Evolutionary conservation across 2,329 filamentous ascomycete species (phyloP).

Genomic region (Fusarium tupiense): DNA sequence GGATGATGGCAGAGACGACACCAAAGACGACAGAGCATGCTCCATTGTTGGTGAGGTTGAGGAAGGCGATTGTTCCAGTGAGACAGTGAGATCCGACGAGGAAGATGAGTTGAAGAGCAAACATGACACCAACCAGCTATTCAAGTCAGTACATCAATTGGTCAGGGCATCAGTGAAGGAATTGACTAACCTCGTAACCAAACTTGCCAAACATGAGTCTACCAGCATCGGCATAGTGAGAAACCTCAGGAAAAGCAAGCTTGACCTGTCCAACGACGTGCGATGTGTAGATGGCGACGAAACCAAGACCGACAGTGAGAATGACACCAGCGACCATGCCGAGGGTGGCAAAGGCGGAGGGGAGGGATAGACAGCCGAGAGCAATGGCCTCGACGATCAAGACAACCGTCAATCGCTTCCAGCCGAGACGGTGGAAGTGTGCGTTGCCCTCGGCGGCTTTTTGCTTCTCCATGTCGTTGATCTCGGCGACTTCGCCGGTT

Average conservation of each 20-base stretch:
- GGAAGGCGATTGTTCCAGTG: conserved; percentile 75
- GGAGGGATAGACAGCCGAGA: conserved; percentile 62
- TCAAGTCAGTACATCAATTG: neutral
- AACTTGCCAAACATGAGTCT: conserved; percentile 67
- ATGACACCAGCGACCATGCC: conserved; percentile 63
- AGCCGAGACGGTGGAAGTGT: conserved; percentile 63
- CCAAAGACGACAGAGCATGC: conserved; percentile 58
- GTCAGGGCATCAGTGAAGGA: too few species aligned
- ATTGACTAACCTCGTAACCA: conserved; percentile 59
- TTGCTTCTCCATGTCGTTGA: conserved; percentile 57
- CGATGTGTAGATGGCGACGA: conserved; percentile 60
- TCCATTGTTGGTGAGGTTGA: conserved; percentile 68
- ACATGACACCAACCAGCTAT: conserved; percentile 65
- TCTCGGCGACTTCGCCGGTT: conserved; percentile 52
- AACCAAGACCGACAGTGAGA: conserved; percentile 53
- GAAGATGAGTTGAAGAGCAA: conserved; percentile 73
- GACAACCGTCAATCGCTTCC: conserved; percentile 65
- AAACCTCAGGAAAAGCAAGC: conserved; percentile 64
- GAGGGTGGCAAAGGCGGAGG: conserved; percentile 61
- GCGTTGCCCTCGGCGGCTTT: conserved; percentile 57
- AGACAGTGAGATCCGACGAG: conserved; percentile 77
- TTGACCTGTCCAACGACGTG: conserved; percentile 60
- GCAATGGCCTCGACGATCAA: conserved; percentile 67
- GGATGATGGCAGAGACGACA: conserved; percentile 57
- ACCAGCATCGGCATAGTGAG: conserved; percentile 75